Evolutionary conservation across 1,284 basidiomycete genomes (phyloP).

Genomic region (Hypsizygus ulmarius): DNA sequence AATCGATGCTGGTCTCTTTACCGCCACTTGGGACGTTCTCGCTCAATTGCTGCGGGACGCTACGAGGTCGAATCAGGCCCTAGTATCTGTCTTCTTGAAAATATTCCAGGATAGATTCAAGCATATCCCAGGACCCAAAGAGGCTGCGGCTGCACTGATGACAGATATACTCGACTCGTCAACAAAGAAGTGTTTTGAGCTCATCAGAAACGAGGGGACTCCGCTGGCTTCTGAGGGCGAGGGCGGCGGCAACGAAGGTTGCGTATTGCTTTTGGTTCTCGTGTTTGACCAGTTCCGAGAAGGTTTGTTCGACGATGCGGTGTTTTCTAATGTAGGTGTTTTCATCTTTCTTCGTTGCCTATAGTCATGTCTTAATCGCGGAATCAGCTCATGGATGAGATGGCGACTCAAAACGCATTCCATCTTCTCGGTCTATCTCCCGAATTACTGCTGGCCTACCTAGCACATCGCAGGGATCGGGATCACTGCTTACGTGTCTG

Average conservation of each 20-base stretch:
- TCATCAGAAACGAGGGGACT: not conserved
- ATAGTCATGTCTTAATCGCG: not conserved
- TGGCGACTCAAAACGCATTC: conserved; percentile 38
- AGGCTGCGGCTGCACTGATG: conserved; percentile 25
- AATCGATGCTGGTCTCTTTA: conserved; percentile 49
- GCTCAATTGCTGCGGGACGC: conserved; percentile 23
- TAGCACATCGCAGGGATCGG: conserved; percentile 40
- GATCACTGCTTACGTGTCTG: conserved; percentile 36
- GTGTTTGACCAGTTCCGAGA: conserved; percentile 36
- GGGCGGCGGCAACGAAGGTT: not conserved
- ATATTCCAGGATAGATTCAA: conserved; percentile 36
- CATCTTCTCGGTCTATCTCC: conserved; percentile 42
- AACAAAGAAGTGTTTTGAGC: conserved; percentile 29
- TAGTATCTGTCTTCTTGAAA: conserved; percentile 44
- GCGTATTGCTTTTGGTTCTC: conserved; percentile 24
- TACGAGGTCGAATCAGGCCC: conserved; percentile 22
- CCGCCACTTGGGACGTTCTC: conserved; percentile 44
- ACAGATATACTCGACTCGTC: conserved; percentile 28
- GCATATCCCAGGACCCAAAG: conserved; percentile 23
- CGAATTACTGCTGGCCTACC: conserved; percentile 47
- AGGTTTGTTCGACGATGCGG: conserved; percentile 34
- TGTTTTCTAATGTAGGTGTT: conserved; percentile 26
- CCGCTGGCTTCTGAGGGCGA: too few species aligned
- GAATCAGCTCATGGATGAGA: conserved; percentile 44
- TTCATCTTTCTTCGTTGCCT: not conserved